These are phyloP conservation scores for Aureobasidium sp. DNA, from an alignment of 2,329 filamentous ascomycete genomes.

Conservation along the genomic window DNA sequence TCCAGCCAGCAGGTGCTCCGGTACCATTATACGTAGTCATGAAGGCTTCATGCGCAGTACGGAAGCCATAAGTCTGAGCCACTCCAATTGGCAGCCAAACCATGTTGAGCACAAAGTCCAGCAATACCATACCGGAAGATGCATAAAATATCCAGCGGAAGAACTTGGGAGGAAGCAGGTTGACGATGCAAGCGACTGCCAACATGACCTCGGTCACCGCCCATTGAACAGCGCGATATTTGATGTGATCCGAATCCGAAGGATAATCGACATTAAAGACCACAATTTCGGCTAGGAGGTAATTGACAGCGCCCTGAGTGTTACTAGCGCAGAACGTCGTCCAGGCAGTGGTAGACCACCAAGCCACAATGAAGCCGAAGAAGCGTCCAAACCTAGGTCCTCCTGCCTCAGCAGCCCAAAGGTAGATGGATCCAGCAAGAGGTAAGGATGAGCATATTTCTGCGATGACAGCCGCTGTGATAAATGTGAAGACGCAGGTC, in stretches of 20 bases:
- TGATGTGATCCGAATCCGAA: slow-evolving; percentile 45
- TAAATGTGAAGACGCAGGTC: slow-evolving; percentile 54
- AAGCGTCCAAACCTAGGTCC: slow-evolving; percentile 49
- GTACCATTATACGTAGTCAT: slow-evolving; percentile 52
- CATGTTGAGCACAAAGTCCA: slow-evolving; percentile 54
- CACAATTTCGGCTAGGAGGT: slow-evolving; percentile 44
- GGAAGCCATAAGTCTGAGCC: slow-evolving; percentile 50
- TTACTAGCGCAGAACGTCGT: slow-evolving; percentile 40
- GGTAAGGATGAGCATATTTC: slow-evolving; percentile 55
- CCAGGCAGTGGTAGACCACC: slow-evolving; percentile 59
- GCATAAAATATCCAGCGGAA: slow-evolving; percentile 47
- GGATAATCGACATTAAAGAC: slow-evolving; percentile 49
- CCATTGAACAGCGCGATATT: slow-evolving; percentile 56
- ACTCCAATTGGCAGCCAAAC: slow-evolving; percentile 56
- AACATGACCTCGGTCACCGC: slow-evolving; percentile 43
- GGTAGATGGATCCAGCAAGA: slow-evolving; percentile 53
- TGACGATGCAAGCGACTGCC: slow-evolving; percentile 35
- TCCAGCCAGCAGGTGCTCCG: slow-evolving; percentile 48
- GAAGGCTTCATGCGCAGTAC: slow-evolving; percentile 52
- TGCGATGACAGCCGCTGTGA: slow-evolving; percentile 54
- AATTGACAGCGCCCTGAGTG: slow-evolving; percentile 34
- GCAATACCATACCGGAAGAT: slow-evolving; percentile 45
- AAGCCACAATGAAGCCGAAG: slow-evolving; percentile 55
- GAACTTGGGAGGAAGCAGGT: slow-evolving; percentile 33
- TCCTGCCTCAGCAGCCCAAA: slow-evolving; percentile 54